These are phyloP conservation scores for Malassezia equina DNA, from an alignment of 1,284 basidiomycete species.

Conservation along the genomic window DNA sequence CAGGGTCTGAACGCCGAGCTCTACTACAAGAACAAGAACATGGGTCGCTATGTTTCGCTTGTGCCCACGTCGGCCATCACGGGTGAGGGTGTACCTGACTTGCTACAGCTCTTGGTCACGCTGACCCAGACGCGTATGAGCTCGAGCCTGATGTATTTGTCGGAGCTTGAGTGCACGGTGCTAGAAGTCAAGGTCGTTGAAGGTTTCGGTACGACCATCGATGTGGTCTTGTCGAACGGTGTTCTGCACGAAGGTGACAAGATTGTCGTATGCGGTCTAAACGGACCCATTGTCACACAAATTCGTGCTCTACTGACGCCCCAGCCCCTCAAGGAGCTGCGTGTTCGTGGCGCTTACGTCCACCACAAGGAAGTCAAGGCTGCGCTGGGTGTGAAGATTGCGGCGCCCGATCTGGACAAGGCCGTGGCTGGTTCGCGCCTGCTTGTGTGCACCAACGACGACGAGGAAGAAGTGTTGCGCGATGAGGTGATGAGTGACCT, in stretches of 20 bases:
- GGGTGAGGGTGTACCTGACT: conserved; percentile 98
- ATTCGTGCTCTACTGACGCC: conserved; percentile 88
- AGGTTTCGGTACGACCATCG: conserved; percentile 94
- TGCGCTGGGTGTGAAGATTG: conserved; percentile 91
- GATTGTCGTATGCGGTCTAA: conserved; percentile 93
- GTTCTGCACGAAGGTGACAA: conserved; percentile 82
- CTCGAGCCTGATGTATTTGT: conserved; percentile 92
- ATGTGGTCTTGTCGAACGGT: conserved; percentile 93
- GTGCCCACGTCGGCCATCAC: conserved; percentile 97
- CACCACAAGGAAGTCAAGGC: conserved; percentile 98
- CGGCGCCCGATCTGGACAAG: conserved; percentile 91
- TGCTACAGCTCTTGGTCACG: conserved; percentile 96
- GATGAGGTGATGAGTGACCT: conserved; percentile 96
- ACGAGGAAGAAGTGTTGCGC: conserved; percentile 86
- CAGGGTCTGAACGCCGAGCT: conserved; percentile 90
- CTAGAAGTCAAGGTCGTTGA: conserved; percentile 98
- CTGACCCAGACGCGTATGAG: conserved; percentile 98
- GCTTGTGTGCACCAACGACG: conserved; percentile 80
- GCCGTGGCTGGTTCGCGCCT: conserved; percentile 96
- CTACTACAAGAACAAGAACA: conserved; percentile 96
- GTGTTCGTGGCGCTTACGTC: conserved; percentile 94
- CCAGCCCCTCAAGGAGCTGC: conserved; percentile 87
- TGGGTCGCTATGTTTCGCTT: conserved; percentile 84
- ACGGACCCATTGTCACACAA: conserved; percentile 94
- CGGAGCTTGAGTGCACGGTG: conserved; percentile 96